phyloP scores from a whole-genome alignment of 2,329 filamentous ascomycete species.

The Escovopsis sp. region DNA sequence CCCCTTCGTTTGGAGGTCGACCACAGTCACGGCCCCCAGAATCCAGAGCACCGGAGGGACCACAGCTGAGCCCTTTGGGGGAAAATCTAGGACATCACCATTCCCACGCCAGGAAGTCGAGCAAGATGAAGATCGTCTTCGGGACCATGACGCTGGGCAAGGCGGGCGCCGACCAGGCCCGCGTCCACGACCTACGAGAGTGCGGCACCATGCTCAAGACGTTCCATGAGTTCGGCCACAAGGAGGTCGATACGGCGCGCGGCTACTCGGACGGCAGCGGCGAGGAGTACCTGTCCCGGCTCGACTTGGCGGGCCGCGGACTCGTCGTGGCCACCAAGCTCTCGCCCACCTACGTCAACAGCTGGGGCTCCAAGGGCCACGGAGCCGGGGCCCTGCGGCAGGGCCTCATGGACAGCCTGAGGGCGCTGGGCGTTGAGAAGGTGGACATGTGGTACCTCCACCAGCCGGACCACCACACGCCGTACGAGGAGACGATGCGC shows the following conservation, averaged over 20 bases:
- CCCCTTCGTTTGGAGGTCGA: too few species aligned
- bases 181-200: slow-evolving; percentile 3
- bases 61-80: too few species aligned
- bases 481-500: slow-evolving; percentile 54
- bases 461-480: slow-evolving; percentile 40
- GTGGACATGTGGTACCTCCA: slow-evolving; percentile 20
- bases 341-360: not conserved
- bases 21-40: too few species aligned
- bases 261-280: slow-evolving; percentile 3
- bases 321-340: not conserved
- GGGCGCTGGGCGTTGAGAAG: slow-evolving; percentile 4
- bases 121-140: slow-evolving; percentile 3
- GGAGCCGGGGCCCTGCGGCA: not conserved
- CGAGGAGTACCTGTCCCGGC: slow-evolving; percentile 3
- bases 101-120: too few species aligned
- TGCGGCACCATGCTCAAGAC: slow-evolving; percentile 2
- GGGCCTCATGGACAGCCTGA: slow-evolving; percentile 1
- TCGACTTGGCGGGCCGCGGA: slow-evolving; percentile 2
- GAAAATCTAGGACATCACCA: too few species aligned
- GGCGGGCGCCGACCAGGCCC: slow-evolving; percentile 3
- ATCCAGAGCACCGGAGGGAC: too few species aligned
- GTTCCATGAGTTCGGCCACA: slow-evolving; percentile 4
- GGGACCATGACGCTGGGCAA: slow-evolving; percentile 5
- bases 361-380: not conserved
- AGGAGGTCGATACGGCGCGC: slow-evolving; percentile 5